phyloP scores from a whole-genome alignment of 345 rosid species.

The Garcia nutans region DNA sequence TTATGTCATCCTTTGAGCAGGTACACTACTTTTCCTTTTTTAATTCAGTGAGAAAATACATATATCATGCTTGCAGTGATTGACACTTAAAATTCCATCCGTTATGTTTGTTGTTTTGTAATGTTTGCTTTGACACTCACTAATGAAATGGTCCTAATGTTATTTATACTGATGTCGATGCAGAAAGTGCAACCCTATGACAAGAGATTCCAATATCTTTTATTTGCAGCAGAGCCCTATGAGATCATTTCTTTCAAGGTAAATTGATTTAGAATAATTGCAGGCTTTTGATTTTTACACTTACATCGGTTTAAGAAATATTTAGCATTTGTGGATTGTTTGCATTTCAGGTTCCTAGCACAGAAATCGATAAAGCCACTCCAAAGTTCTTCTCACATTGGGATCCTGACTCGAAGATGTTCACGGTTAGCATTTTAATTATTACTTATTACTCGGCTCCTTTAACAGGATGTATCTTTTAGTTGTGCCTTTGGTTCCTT shows the following conservation, averaged over 20 bases:
- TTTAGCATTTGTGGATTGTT: background rate
- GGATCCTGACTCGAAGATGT: constrained; percentile 99
- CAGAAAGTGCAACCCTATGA: constrained; percentile 87
- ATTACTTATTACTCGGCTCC: background rate
- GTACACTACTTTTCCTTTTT: constrained; percentile 22
- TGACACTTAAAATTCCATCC: background rate
- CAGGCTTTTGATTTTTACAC: background rate
- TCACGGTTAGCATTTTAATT: constrained; percentile 59
- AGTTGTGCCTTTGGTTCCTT: background rate
- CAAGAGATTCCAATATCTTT: constrained; percentile 86
- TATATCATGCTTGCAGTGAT: background rate
- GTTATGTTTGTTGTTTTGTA: background rate
- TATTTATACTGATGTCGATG: constrained; percentile 19
- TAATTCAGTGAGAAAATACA: too few species aligned
- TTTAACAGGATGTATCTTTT: background rate
- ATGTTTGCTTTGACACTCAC: background rate
- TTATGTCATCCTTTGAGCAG: constrained; percentile 98
- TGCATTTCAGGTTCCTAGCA: constrained; percentile 85
- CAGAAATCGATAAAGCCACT: constrained; percentile 94
- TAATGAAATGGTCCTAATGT: background rate
- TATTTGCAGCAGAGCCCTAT: constrained; percentile 96
- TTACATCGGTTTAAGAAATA: background rate
- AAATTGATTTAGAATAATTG: background rate
- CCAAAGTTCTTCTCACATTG: constrained; percentile 97
- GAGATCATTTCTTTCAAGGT: constrained; percentile 98